These are phyloP conservation scores for Aspergillus candidus DNA, from an alignment of 2,329 filamentous ascomycete genomes.

Conservation along the genomic window DNA sequence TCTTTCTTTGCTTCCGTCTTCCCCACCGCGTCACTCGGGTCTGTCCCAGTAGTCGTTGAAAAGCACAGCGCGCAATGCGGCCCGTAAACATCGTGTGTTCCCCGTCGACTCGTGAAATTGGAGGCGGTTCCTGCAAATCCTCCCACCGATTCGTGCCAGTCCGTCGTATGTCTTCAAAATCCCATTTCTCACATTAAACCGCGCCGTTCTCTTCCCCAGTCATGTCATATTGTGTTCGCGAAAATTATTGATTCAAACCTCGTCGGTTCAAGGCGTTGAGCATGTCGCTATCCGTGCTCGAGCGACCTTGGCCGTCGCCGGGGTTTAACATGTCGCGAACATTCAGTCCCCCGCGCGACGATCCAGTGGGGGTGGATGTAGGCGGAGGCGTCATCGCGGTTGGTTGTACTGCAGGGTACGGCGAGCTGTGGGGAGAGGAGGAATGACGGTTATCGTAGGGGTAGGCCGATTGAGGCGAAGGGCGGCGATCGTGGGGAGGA, in stretches of 20 bases:
- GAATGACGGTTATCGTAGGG: constrained; percentile 38
- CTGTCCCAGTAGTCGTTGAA: too few relatives aligned
- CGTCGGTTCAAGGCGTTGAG: constrained; percentile 42
- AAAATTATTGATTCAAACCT: constrained; percentile 28
- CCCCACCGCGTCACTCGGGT: too few relatives aligned
- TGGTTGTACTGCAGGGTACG: constrained; percentile 33
- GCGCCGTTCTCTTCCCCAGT: too few relatives aligned
- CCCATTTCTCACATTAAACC: background rate
- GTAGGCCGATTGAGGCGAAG: constrained; percentile 41
- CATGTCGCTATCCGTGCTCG: constrained; percentile 46
- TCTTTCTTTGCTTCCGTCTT: too few relatives aligned
- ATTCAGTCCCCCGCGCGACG: constrained; percentile 38
- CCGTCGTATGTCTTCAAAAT: background rate
- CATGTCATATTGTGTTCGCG: too few relatives aligned
- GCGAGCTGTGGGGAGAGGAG: constrained; percentile 39
- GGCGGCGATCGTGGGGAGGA: constrained; percentile 35
- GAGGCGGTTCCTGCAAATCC: too few relatives aligned
- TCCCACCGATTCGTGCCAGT: too few relatives aligned
- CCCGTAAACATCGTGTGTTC: too few relatives aligned
- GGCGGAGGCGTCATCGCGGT: constrained; percentile 24
- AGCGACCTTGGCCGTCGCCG: constrained; percentile 35
- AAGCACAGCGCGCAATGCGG: too few relatives aligned
- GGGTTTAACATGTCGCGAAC: constrained; percentile 46
- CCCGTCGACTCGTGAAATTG: too few relatives aligned
- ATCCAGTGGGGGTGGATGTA: constrained; percentile 29